Base-by-base conservation (phyloP, 805 yeast genomes). In the Ogataea trehalophila region DNA sequence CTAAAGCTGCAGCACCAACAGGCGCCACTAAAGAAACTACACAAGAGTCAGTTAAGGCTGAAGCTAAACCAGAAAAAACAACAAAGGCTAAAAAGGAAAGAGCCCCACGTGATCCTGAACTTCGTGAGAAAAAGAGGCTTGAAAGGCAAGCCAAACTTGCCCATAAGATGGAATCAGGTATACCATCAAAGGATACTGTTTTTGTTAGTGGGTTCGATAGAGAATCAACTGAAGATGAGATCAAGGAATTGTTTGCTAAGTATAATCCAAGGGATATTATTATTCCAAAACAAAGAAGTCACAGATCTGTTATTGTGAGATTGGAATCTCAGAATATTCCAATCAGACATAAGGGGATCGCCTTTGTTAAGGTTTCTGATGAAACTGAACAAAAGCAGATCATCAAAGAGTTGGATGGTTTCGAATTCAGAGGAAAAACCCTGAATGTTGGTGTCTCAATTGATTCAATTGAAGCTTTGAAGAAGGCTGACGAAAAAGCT, bases 381-480 rank as follows among this genome's bases (percentile, higher is more conserved):
- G 74, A 74, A 50, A 79, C 74, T 45, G 55, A 60, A 34, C 83
- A 79, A 60, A 63, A 69, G 60, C 54, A 64, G 54, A 81, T 79
- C 16, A 69, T 87, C 50, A 80, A 74, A 35, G 78, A 80, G 59
- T 81, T 82, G 65, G 76, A 85, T 53, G 95, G 89, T 45, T 74
- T 73, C 59, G 76, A 73, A 44, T 69, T 85, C 56, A 79, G 79
- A 51, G 96, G 85, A 43, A 78, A 87, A 64, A 73, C 72, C 43
- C 69, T 90, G 49, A 69, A 76, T 41, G 88, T 85, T 49, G 84
- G 83, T 54, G 76, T 83, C 56, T 96, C 96, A 18, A 76, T 86
- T 52, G 87, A 83, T 58, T 71, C 82, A 11, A 70, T 74, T 53
- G 47, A 47, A 29, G 48, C 65, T 38, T 70, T 60, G 18, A 57